phyloP scores from a whole-genome alignment of 1,139 yeast species.

The Wickerhamomyces sp. region DNA sequence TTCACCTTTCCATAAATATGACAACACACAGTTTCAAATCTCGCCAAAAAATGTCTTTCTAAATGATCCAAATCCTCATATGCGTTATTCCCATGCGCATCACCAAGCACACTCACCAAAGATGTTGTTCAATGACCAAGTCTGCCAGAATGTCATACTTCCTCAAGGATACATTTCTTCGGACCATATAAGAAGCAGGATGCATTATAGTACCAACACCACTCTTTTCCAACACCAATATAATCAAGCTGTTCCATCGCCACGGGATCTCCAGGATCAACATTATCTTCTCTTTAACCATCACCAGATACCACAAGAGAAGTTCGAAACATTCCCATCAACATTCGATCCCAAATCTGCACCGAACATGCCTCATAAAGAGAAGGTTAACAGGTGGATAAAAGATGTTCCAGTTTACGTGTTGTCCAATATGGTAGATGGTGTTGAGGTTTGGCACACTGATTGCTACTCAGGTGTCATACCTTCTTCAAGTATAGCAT shows the following conservation, averaged over 20 bases:
- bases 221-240: background rate
- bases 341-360: conserved; percentile 54
- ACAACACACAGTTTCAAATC: too few species aligned
- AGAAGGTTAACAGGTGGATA: conserved; percentile 63
- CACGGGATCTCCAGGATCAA: background rate
- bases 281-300: background rate
- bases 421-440: conserved; percentile 11
- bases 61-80: background rate
- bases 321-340: conserved; percentile 29
- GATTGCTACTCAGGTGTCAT: conserved; percentile 45
- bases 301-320: background rate
- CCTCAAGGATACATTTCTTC: background rate
- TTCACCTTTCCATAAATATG: too few species aligned
- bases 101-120: background rate
- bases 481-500: conserved; percentile 26
- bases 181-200: background rate
- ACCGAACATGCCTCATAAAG: conserved; percentile 53
- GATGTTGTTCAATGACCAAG: background rate
- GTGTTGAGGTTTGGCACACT: conserved; percentile 24
- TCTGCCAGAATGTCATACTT: background rate
- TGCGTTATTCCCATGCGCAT: background rate
- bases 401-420: conserved; percentile 43
- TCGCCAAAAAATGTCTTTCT: too few species aligned
- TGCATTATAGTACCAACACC: background rate
- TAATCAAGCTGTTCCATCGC: background rate